Base-by-base conservation (phyloP, 768 basidiomycete species). In the Lanmaoa rubissima region DNA sequence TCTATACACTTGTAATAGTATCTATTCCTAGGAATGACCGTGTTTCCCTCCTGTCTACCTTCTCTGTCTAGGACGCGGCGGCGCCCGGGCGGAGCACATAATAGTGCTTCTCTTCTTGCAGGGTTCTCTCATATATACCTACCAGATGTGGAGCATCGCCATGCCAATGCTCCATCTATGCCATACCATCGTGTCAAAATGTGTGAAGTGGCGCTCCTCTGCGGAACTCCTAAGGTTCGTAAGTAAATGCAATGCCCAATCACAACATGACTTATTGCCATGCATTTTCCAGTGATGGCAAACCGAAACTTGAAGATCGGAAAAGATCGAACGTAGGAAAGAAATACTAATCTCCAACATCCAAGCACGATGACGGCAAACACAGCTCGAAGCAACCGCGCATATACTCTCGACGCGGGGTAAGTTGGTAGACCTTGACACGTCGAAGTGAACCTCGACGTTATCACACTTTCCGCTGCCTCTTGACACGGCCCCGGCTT, bases 401-500 rank as follows among this genome's bases (percentile, higher is more conserved):
- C 21, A 24, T 40, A n/a, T 8, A 39, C 16, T 24, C 21, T 24
- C 21, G 21, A 24, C 21, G 21, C 21, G 21, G 3, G 21, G 21
- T 24, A 24, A 24, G 21, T 10, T 17, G 14, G 38, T 38, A 26
- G 26, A 26, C 5, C 26, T 26, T 5, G 26, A 26, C 26, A 26
- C 26, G 26, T 26, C 5, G 26, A 26, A 26, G 26, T 26, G 26
- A 26, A 26, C 26, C 26, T 5, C 28, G 28, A 28, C 28, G 28
- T 6, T 28, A 14, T 56, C 48, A 67, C 10, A 17, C 73, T 42
- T 78, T 76, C 38, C 78, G 74, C 36, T 62, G 73, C 46, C 77
- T 72, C 68, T 84, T 84, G 39, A 75, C 54, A 19, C 72, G 75
- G 1, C 82, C 80, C 57, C 77, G 79, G 50, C 70, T 73, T 48